Evolutionary conservation across 257 asterid genomes (phyloP), one percentile per base, ranked within the genome.

Genomic region (Ophiorrhiza pumila): DNA sequence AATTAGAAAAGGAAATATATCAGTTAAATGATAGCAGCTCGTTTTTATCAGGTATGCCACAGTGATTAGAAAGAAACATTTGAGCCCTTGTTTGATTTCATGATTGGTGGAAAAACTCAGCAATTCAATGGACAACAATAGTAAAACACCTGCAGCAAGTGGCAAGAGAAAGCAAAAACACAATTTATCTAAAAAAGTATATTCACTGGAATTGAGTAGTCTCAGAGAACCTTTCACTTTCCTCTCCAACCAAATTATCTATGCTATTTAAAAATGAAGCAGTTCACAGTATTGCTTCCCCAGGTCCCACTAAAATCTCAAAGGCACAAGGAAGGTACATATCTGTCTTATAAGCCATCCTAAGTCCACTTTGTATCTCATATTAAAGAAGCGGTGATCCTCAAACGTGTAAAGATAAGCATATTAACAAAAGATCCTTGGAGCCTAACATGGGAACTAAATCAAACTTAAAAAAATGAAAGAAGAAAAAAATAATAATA

Each of bases 131-230:
- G 11, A 52, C 32, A 68, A 29, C 49, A 32, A 14, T 23, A 52
- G 15, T 12, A 52, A 12, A 22, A 1, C 63, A 35, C 7, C 34
- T 34, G 22, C 37, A 5, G 64, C 35, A 7, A 52, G 20, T 22
- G 35, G 58, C 15, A 22, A n/a, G 57, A 66, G 29, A 68, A 47
- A 68, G 60, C 60, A 68, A 47, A 45, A 49, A 67, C 46, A 47
- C 1, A 31, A 47, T 8, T 49, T 47, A 47, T 31, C 45, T n/a
- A n/a, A 47, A 53, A 47, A n/a, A 31, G 0, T 46, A 45, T 46
- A 67, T 67, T 27, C n/a, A 29, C 6, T 32, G 15, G 22, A 20
- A 50, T 50, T 29, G 11, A 39, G 53, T 7, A 23, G 41, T 41
- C 9, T 41, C 25, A 3, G 10, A 14, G 2, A 45, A 2, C 12